Percentiles rank a stretch among this genome's conserved stretches.
Conservation (phyloP, 2,329 filamentous ascomycete species). For the Fusarium torreyae region DNA sequence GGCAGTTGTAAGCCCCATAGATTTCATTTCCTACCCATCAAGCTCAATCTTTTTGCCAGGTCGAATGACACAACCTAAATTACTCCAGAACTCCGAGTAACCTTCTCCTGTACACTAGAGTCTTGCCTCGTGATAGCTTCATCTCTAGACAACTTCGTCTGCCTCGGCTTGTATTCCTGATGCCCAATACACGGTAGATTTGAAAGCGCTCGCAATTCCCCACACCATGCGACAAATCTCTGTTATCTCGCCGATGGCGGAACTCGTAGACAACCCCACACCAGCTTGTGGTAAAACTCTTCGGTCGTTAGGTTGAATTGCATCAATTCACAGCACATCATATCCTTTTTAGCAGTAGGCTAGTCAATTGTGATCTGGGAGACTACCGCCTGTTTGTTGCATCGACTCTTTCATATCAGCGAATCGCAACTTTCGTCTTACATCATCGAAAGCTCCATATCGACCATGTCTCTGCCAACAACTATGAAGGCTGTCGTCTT, state of each 20-base stretch:
- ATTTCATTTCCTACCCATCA: slow-evolving; percentile 5
- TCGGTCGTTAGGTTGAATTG: background rate
- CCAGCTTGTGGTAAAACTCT: slow-evolving; percentile 13
- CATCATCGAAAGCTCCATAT: background rate
- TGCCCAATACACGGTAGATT: background rate
- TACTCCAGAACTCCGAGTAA: background rate
- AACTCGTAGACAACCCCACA: slow-evolving; percentile 38
- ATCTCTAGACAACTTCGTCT: background rate
- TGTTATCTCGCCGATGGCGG: slow-evolving; percentile 32
- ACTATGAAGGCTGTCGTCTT: slow-evolving; percentile 94
- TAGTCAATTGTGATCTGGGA: too few relatives aligned
- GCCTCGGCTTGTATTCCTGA: background rate
- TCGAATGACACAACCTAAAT: too few relatives aligned
- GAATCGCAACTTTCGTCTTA: background rate
- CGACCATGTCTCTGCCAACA: slow-evolving; percentile 53
- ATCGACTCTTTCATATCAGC: too few relatives aligned
- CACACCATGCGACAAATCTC: slow-evolving; percentile 25
- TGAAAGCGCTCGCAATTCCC: slow-evolving; percentile 15
- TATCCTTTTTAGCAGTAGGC: background rate
- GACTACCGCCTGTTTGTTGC: background rate
- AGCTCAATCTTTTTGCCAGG: background rate
- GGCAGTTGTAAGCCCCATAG: slow-evolving; percentile 1
- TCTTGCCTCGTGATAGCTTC: slow-evolving; percentile 1
- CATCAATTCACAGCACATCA: background rate
- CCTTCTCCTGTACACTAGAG: background rate